Evolutionary conservation across 495 filamentous ascomycete genomes (phyloP).

Genomic region (Schizothecium vesticola): DNA sequence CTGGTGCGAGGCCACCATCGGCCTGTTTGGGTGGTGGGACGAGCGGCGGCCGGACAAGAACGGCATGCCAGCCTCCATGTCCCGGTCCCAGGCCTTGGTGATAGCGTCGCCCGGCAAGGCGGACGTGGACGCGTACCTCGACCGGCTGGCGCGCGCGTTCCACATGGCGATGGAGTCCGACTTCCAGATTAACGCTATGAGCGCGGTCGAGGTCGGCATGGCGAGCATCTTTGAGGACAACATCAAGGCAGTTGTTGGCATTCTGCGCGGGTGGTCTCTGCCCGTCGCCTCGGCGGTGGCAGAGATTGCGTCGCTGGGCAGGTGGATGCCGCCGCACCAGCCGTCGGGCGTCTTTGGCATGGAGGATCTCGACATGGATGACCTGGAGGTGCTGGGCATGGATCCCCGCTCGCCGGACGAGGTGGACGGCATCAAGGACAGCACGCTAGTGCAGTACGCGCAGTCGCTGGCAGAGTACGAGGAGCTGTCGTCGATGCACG

Average conservation of each 20-base stretch:
- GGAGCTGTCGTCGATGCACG: constrained; percentile 27
- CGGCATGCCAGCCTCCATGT: constrained; percentile 26
- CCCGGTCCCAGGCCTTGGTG: constrained; percentile 40
- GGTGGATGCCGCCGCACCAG: constrained; percentile 62
- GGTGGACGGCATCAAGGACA: constrained; percentile 56
- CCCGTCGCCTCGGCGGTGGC: constrained; percentile 68
- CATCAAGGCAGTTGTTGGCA: constrained; percentile 62
- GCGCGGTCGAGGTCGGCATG: constrained; percentile 68
- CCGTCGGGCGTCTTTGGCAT: constrained; percentile 26
- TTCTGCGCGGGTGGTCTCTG: constrained; percentile 73
- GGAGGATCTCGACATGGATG: constrained; percentile 47
- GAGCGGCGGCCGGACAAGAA: constrained; percentile 54
- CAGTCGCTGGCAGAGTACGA: constrained; percentile 46
- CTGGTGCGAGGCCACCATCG: constrained; percentile 82
- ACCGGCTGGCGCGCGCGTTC: constrained; percentile 46
- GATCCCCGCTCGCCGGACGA: constrained; percentile 40
- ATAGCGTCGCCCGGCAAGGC: constrained; percentile 16
- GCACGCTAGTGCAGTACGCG: constrained; percentile 69
- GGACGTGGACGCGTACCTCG: constrained; percentile 38
- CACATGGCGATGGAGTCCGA: constrained; percentile 40
- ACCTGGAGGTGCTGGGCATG: constrained; percentile 50
- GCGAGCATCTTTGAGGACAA: constrained; percentile 75
- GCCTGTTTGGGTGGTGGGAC: constrained; percentile 83
- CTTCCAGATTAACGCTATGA: constrained; percentile 66
- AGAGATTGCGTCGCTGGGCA: constrained; percentile 67